Conservation (phyloP, 352 stramenopile species). For the Pythium pectinolyticum region DNA sequence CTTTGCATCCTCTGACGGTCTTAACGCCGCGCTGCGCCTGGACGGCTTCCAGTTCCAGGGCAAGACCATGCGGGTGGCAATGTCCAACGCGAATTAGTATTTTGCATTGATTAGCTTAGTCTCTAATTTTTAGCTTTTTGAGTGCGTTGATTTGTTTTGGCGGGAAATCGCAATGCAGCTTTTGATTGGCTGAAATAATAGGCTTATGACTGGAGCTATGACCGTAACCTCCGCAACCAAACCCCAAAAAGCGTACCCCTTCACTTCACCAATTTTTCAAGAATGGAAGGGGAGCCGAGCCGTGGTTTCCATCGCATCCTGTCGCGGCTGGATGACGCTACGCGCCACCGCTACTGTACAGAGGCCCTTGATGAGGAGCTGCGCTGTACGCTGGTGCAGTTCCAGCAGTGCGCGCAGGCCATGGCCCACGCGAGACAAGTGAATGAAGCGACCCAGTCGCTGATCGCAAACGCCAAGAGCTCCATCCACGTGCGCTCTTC, state of each 20-base stretch:
- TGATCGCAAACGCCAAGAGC: slow-evolving; percentile 18
- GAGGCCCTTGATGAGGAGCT: slow-evolving; percentile 32
- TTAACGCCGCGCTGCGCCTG: slow-evolving; percentile 59
- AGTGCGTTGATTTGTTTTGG: slow-evolving; percentile 10
- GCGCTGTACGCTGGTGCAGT: slow-evolving; percentile 13
- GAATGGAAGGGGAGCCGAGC: slow-evolving; percentile 17
- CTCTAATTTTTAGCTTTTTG: too few relatives aligned
- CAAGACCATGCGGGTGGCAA: slow-evolving; percentile 58
- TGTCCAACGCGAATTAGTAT: slow-evolving; percentile 37
- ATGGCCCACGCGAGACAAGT: slow-evolving; percentile 35
- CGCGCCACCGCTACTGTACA: slow-evolving; percentile 28
- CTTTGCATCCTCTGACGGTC: slow-evolving; percentile 50
- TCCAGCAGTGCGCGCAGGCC: slow-evolving; percentile 27
- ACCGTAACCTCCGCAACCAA: background rate
- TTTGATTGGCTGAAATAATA: slow-evolving; percentile 13
- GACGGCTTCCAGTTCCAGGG: slow-evolving; percentile 68
- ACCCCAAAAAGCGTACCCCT: too few relatives aligned
- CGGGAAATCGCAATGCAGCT: background rate
- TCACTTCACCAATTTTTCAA: background rate
- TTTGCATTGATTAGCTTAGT: background rate
- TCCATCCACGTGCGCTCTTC: slow-evolving; percentile 16
- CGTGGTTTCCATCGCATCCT: slow-evolving; percentile 38
- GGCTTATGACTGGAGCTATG: background rate
- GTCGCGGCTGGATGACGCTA: slow-evolving; percentile 19
- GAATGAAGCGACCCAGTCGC: slow-evolving; percentile 26